Evolutionary conservation across 495 filamentous ascomycete species (phyloP).

Genomic region (Tricharina praecox): DNA sequence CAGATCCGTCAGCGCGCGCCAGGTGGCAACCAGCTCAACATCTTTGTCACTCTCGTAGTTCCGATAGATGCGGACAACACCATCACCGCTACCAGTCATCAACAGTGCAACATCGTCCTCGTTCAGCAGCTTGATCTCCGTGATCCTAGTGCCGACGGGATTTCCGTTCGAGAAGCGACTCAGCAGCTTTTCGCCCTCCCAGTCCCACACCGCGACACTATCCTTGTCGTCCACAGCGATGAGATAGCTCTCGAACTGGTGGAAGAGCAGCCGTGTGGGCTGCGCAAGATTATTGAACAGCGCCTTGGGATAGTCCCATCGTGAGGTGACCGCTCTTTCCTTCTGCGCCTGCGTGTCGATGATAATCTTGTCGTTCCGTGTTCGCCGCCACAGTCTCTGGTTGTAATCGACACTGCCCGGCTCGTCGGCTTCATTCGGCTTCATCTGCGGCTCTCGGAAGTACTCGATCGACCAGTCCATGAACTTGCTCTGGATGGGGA

Average conservation of each 20-base stretch:
- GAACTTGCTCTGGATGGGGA: slow-evolving; percentile 71
- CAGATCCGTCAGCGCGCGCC: slow-evolving; percentile 81
- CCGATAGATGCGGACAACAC: slow-evolving; percentile 81
- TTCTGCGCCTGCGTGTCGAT: slow-evolving; percentile 85
- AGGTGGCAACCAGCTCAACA: slow-evolving; percentile 77
- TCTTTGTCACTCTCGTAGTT: slow-evolving; percentile 60
- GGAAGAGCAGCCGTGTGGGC: slow-evolving; percentile 81
- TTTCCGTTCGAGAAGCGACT: slow-evolving; percentile 88
- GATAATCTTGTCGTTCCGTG: slow-evolving; percentile 83
- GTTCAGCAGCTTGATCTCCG: slow-evolving; percentile 89
- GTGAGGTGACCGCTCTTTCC: slow-evolving; percentile 59
- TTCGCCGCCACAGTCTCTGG: slow-evolving; percentile 75
- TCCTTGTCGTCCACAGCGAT: slow-evolving; percentile 88
- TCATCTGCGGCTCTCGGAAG: slow-evolving; percentile 98
- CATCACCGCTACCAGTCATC: slow-evolving; percentile 89
- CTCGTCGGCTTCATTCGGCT: slow-evolving; percentile 83
- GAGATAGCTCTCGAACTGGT: slow-evolving; percentile 93
- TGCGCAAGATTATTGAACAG: slow-evolving; percentile 77
- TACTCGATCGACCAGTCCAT: slow-evolving; percentile 95
- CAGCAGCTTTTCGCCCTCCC: slow-evolving; percentile 53
- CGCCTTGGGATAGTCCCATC: slow-evolving; percentile 61
- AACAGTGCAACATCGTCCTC: slow-evolving; percentile 91
- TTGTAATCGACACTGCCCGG: slow-evolving; percentile 97
- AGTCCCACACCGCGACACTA: slow-evolving; percentile 82
- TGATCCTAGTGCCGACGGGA: slow-evolving; percentile 76